Evolutionary conservation across 208 protist species (phyloP), one percentile per base, ranked within the genome.

Genomic region (Tritrichomonas foetus): DNA sequence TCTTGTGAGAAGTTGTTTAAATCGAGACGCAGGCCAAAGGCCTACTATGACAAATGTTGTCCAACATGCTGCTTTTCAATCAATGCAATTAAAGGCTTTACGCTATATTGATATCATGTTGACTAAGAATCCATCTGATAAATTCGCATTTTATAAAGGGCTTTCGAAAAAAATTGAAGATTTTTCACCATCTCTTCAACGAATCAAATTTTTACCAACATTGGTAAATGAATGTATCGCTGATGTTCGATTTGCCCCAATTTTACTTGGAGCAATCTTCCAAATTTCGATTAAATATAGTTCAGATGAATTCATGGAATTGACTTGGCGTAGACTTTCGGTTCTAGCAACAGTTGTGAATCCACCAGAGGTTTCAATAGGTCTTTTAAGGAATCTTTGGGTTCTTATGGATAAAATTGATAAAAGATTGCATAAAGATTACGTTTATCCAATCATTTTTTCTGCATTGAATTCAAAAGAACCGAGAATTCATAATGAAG

Each of bases 91-190:
- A 1, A 84, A 84, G 22, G 49, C 74, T 53, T n/a, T 84, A 13
- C 36, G 44, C 14, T 84, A 84, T n/a, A 84, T 84, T 44, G 74
- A 84, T 53, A 84, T 49, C 1, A 84, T 84, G 20, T n/a, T 84
- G 0, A 53, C 44, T 13, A 84, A 84, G 53, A 8, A 84, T 39
- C 41, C 74, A 53, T 13, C 33, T 9, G 74, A 84, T 53, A 84
- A 84, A 30, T 84, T 84, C 25, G 36, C 20, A 22, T 84, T 84
- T n/a, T 84, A 84, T 44, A 84, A 84, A 53, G 74, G 74, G 3
- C 44, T 84, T 53, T 33, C n/a, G 2, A n/a, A 11, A 84, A 84
- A 84, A 30, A 84, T 84, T 44, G 74, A 84, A 53, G 27, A 84
- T 25, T 84, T 84, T 44, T 53, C 41, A n/a, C 74, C 74, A 53